Evolutionary conservation across 805 yeast genomes (phyloP).

Genomic region (Ogataea wickerhamii): DNA sequence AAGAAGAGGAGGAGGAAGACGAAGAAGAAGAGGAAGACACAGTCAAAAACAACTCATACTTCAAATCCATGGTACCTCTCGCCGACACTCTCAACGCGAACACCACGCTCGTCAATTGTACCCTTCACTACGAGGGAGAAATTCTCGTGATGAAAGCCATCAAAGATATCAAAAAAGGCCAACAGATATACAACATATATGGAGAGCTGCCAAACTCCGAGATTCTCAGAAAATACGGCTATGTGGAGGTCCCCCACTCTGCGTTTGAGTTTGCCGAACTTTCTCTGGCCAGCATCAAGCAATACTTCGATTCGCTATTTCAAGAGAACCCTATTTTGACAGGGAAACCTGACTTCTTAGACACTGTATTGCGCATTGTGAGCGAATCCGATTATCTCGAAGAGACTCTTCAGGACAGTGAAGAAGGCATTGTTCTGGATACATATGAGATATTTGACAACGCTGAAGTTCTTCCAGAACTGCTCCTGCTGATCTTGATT

Average conservation of each 20-base stretch:
- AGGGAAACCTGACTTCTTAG: constrained; percentile 24
- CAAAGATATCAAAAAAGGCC: constrained; percentile 54
- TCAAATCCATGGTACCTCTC: constrained; percentile 86
- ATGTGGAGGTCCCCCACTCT: constrained; percentile 71
- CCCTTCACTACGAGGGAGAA: constrained; percentile 48
- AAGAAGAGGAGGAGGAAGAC: constrained; percentile 20
- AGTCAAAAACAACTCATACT: constrained; percentile 31
- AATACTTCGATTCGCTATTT: constrained; percentile 32
- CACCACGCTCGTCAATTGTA: constrained; percentile 72
- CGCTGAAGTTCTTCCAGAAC: constrained; percentile 60
- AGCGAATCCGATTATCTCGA: constrained; percentile 32
- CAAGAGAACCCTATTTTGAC: constrained; percentile 22
- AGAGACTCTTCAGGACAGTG: constrained; percentile 29
- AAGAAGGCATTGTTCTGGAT: constrained; percentile 43
- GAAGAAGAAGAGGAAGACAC: constrained; percentile 25
- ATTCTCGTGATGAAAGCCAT: constrained; percentile 69
- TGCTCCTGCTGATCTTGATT: constrained; percentile 50
- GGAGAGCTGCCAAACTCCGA: constrained; percentile 93
- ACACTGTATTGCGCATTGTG: constrained; percentile 37
- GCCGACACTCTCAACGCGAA: constrained; percentile 92
- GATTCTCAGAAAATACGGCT: constrained; percentile 85
- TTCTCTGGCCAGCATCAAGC: constrained; percentile 40
- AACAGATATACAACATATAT: constrained; percentile 83
- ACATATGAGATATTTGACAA: constrained; percentile 59
- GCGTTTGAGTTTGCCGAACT: constrained; percentile 80